These are phyloP conservation scores for Apiotrichum porosum DNA, from an alignment of 1,284 basidiomycete species.

Conservation along the genomic window DNA sequence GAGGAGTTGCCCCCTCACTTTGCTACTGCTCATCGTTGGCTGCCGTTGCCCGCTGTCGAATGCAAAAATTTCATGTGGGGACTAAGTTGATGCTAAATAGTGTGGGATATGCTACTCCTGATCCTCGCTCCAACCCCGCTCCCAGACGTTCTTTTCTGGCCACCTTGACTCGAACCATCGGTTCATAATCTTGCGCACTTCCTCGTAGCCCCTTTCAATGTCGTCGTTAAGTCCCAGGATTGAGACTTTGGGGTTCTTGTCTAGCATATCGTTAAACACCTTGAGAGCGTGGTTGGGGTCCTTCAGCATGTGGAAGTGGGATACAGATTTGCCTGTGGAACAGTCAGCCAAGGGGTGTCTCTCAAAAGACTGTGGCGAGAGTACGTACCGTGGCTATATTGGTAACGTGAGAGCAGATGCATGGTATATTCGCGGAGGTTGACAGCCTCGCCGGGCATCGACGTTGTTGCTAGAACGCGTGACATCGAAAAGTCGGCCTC, in stretches of 20 bases:
- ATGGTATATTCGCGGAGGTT: constrained; percentile 50
- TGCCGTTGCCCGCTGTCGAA: no score
- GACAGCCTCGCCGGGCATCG: constrained; percentile 33
- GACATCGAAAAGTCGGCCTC: constrained; percentile 50
- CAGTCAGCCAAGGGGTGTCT: neutral
- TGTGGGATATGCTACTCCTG: no score
- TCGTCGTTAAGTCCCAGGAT: constrained; percentile 46
- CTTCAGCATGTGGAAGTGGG: constrained; percentile 43
- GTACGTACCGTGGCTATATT: constrained; percentile 42
- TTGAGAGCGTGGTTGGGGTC: constrained; percentile 23
- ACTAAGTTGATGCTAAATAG: no score
- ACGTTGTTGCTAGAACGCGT: constrained; percentile 41
- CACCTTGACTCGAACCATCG: constrained; percentile 41
- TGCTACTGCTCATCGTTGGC: no score
- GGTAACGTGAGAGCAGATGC: constrained; percentile 52
- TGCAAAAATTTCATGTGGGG: no score
- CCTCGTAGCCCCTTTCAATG: constrained; percentile 35
- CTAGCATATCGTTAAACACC: constrained; percentile 25
- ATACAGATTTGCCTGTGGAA: constrained; percentile 21
- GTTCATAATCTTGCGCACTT: constrained; percentile 25
- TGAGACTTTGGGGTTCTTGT: constrained; percentile 13
- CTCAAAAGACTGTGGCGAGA: neutral
- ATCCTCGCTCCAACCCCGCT: constrained; percentile 10
- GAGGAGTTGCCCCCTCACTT: no score
- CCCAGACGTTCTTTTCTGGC: constrained; percentile 41